Conservation (phyloP, 495 filamentous ascomycete species). For the Pyronema omphalodes region DNA sequence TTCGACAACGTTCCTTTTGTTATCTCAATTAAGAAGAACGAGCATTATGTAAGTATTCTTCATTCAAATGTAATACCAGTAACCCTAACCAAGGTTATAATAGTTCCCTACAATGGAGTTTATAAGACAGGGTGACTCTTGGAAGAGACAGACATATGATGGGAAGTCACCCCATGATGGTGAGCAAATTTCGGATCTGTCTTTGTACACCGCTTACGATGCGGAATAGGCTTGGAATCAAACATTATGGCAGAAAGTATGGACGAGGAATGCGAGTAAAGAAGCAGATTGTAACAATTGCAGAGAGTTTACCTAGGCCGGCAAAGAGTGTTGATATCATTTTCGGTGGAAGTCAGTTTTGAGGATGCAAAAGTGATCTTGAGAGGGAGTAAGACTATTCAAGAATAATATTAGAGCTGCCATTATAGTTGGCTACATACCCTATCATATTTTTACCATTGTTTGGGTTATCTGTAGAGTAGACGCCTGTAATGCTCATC, state of each 20-base stretch:
- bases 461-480: too few relatives aligned
- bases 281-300: too few relatives aligned
- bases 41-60: constrained; percentile 54
- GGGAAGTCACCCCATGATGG: constrained; percentile 23
- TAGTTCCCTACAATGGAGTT: constrained; percentile 75
- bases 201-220: neutral
- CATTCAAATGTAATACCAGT: neutral
- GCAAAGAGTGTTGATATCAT: too few relatives aligned
- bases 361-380: too few relatives aligned
- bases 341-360: too few relatives aligned
- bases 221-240: neutral
- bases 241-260: constrained; percentile 5
- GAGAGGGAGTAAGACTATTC: too few relatives aligned
- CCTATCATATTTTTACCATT: too few relatives aligned
- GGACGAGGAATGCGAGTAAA: neutral
- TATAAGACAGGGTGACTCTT: constrained; percentile 49
- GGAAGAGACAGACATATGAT: constrained; percentile 55
- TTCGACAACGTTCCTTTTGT: constrained; percentile 98
- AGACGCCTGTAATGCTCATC: too few relatives aligned
- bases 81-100: neutral
- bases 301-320: too few relatives aligned
- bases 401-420: too few relatives aligned
- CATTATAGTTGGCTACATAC: too few relatives aligned
- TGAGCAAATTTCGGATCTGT: neutral
- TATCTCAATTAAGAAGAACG: constrained; percentile 98